phyloP scores from a whole-genome alignment of 495 filamentous ascomycete genomes.

The Podospora pseudocomata region DNA sequence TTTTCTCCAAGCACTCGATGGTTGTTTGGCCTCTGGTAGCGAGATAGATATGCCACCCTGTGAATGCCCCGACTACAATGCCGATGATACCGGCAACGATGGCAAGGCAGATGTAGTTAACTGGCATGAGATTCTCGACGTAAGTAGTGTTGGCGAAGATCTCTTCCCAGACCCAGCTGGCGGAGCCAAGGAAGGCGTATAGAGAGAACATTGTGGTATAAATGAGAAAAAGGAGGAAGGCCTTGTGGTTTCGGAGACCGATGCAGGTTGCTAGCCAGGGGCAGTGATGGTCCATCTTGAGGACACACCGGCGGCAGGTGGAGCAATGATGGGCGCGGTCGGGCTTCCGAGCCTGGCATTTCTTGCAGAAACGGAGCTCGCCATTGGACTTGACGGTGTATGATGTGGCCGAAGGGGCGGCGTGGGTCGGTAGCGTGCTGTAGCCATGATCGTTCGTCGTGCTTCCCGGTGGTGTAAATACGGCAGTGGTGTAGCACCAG shows the following conservation, averaged over 20 bases:
- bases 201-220: conserved; percentile 87
- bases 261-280: conserved; percentile 97
- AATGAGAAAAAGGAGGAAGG: conserved; percentile 89
- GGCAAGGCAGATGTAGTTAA: conserved; percentile 84
- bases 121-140: conserved; percentile 68
- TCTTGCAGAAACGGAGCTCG: conserved; percentile 87
- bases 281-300: conserved; percentile 99
- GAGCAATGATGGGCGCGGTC: conserved; percentile 97
- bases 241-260: conserved; percentile 89
- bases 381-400: conserved; percentile 91
- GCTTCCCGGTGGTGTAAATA: conserved; percentile 84
- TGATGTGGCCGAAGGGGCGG: conserved; percentile 55
- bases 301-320: conserved; percentile 83
- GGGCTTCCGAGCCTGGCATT: conserved; percentile 88
- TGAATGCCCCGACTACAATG: conserved; percentile 84
- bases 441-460: conserved; percentile 52
- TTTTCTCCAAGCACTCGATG: conserved; percentile 93
- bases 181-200: conserved; percentile 68
- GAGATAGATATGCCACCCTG: conserved; percentile 85
- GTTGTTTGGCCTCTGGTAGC: conserved; percentile 78
- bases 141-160: conserved; percentile 61
- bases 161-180: conserved; percentile 75
- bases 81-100: conserved; percentile 89
- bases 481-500: conserved; percentile 82
- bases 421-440: conserved; percentile 47